Base-by-base conservation (phyloP, 495 filamentous ascomycete genomes). In the Lindgomyces ingoldianus region DNA sequence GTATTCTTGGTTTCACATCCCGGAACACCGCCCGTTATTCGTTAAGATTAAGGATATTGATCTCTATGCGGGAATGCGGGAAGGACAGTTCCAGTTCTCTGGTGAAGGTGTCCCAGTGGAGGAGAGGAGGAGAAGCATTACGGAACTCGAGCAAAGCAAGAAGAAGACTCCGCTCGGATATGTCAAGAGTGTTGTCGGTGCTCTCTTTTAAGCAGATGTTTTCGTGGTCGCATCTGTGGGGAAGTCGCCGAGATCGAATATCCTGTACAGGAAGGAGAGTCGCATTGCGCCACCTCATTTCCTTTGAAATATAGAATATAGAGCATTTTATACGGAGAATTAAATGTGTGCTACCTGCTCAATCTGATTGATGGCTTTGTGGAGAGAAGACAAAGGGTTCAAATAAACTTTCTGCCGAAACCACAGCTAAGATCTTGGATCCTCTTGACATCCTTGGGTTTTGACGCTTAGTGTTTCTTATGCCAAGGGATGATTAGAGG, bases 1-100 rank as follows among this genome's bases (percentile, higher is more conserved):
- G 26, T 77, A 71, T 60, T 39, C 33, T 14, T 60, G 56, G 63
- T 54, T 54, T 39, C 22, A 46, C 24, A 41, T 33, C 10, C 68
- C 68, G 2, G 3, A 2, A 6, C 50, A 71, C 44, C 65, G 65
- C 49, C 46, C 64, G 4, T 21, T 71, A 25, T 66, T 42, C 21
- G 56, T 66, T 36, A 46, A 18, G n/a, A 49, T 61, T 18, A 60
- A 56, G 52, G 48, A 66, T 22, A 61, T 66, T 36, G 63, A 66
- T 55, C 36, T 66, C 33, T 45, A 62, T 33, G 21, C 63, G 44
- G 63, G 63, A 2, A 58, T 65, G 62, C 1, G 54, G 0, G 54
- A 16, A 2, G 49, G 16, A 14, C 49, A 52, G 25, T 4, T 52
- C 3, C 49, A 18, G 2, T 12, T 52, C 49, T 62, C 59, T n/a